Base-by-base conservation (phyloP, 2,329 filamentous ascomycete genomes). In the Penicillium crustosum region DNA sequence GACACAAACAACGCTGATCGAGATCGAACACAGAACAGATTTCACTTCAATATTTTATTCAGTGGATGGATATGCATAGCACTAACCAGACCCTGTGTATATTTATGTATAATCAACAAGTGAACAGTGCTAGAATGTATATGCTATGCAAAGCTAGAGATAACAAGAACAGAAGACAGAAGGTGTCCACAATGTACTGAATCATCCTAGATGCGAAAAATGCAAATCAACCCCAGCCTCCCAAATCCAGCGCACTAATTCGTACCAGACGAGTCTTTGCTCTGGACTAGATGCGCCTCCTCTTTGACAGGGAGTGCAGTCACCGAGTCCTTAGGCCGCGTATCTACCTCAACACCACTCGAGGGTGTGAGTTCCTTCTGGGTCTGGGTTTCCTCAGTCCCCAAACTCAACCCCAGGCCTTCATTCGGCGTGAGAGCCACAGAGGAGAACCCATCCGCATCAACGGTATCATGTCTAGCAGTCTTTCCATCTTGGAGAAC, bases 401-500 rank as follows among this genome's bases (percentile, higher is more conserved):
- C 52, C 45, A 60, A 21, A n/a, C 59, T 55, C 42, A 63, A 47
- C 6, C 62, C 49, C 2, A 62, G 47, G 2, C 63, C 63, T 8
- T 66, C 60, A 8, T 56, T 53, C 2, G 63, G 55, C 6, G 59
- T 55, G 6, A 65, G 57, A n/a, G 62, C 43, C 10, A 66, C 64
- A 10, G 63, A 49, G 5, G 57, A 44, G 27, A 66, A 66, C 13
- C 65, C 65, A 31, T 65, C 65, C n/a, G 47, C 48, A 27, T 66
- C 64, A 8, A 47, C 44, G 31, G 39, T 29, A 6, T 35, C 39
- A 9, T 61, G 48, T 2, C 13, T 25, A 29, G 45, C 5, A 10
- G 50, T 39, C n/a, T 60, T 59, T 25, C 54, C 54, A 15, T 54
- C 27, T 19, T n/a, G 21, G 13, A 9, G 10, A 17, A 19, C 6